Evolutionary conservation across 78 protist species (phyloP).

Genomic region (Dictyostelium discoideum): dicty_2.7 NC_007090.3:941501-942000

Average conservation of each 20-base stretch:
- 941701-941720: background rate
- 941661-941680: slow-evolving; percentile 16
- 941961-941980: too few relatives aligned
- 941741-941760: too few relatives aligned
- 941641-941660: too few relatives aligned
- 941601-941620: background rate
- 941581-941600: slow-evolving; percentile 51
- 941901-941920: too few relatives aligned
- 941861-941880: too few relatives aligned
- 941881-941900: too few relatives aligned
- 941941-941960: too few relatives aligned
- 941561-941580: slow-evolving; percentile 81
- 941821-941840: background rate
- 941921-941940: too few relatives aligned
- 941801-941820: background rate
- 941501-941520: slow-evolving; percentile 68
- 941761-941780: too few relatives aligned
- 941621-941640: background rate
- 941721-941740: background rate
- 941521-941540: slow-evolving; percentile 81
- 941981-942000: too few relatives aligned
- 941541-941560: slow-evolving; percentile 79
- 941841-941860: background rate
- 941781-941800: too few relatives aligned
- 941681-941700: background rate